A percentile compares a stretch with the other conserved stretches of the same genome.
phyloP scores from a whole-genome alignment of 257 asterid genomes.

The Solanum bulbocastanum region DNA sequence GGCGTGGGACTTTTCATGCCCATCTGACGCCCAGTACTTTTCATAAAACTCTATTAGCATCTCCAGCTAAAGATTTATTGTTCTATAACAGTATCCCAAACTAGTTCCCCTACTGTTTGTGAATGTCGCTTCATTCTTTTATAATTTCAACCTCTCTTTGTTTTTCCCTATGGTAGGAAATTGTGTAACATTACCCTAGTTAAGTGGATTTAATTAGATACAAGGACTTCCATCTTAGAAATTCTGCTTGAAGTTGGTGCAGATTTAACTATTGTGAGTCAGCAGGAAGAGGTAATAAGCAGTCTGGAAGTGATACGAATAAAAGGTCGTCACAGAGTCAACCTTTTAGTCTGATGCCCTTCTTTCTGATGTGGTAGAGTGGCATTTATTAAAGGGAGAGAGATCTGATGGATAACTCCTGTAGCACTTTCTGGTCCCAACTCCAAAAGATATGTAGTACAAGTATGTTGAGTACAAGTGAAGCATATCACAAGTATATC shows the following conservation, averaged over 20 bases:
- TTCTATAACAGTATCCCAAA: neutral
- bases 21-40: neutral
- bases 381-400: neutral
- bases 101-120: neutral
- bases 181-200: neutral
- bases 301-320: neutral
- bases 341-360: neutral
- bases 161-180: neutral
- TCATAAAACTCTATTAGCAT: neutral
- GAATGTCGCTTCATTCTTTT: neutral
- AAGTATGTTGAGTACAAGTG: neutral
- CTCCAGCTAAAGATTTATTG: neutral
- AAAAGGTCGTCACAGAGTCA: neutral
- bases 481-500: neutral
- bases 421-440: neutral
- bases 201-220: neutral
- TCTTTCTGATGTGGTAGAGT: neutral
- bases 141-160: neutral
- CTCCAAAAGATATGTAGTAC: neutral
- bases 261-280: neutral
- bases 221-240: neutral
- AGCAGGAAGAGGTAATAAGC: neutral
- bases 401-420: neutral
- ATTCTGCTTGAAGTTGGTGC: neutral
- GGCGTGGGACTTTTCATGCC: neutral